Base-by-base conservation (phyloP, 1,284 basidiomycete genomes). In the Retiboletus fuscus region DNA sequence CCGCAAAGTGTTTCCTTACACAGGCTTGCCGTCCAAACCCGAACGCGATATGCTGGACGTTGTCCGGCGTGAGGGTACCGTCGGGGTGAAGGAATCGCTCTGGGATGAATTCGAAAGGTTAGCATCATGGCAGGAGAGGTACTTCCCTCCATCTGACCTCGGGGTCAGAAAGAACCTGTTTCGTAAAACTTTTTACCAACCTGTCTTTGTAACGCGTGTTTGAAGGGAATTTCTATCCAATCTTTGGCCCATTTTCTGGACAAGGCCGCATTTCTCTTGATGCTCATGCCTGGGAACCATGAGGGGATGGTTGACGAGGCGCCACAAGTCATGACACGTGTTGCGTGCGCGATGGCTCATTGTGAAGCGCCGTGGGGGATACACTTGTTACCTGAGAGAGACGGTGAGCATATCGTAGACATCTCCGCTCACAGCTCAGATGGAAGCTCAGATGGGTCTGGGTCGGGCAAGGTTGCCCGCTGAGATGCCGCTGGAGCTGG, bases 11-110 rank as follows among this genome's bases (percentile, higher is more conserved):
- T 60, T 53, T 64, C 46, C 74, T 68, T 26, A 61, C 74, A 26
- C 77, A 76, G 26, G 49, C 64, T 24, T 72, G 69, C 26, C 76
- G 71, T n/a, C 76, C 76, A 46, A 72, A 75, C 24, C 76, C 76
- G 18, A 70, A 79, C 8, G 53, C 66, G 6, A 75, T 62, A 39
- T 66, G 30, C 24, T 67, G 49, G 8, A 69, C 61, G 20, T 64
- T 65, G 26, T 74, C 74, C 30, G 58, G 53, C 15, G 66, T 77
- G 39, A 79, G 70, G 7, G 66, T 66, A 1, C 78, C 78, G 20
- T 78, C 67, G 1, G 49, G 6, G 20, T 69, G 55, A 61, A 79
- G 67, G 51, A 79, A 75, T 39, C 74, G 69, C 43, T 76, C 72
- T 5, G 78, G 76, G 4, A 61, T 30, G 34, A 76, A 76, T n/a